Evolutionary conservation across 2,329 filamentous ascomycete species (phyloP).

Genomic region (Aotearoamyces nothofagi): DNA sequence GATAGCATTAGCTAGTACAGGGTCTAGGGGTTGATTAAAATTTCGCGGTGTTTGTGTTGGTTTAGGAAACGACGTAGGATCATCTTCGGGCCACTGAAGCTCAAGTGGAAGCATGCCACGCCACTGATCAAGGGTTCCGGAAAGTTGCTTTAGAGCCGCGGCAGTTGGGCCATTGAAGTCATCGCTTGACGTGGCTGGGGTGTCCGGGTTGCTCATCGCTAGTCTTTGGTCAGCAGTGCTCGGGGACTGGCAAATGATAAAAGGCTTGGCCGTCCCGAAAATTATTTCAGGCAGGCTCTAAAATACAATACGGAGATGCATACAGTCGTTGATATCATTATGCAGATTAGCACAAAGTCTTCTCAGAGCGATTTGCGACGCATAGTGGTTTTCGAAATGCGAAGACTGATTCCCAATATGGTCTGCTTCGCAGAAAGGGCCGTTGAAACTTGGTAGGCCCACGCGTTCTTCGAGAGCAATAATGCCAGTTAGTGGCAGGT

Average conservation of each 20-base stretch:
- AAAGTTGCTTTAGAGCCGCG: constrained; percentile 32
- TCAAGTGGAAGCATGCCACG: constrained; percentile 35
- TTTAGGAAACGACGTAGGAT: constrained; percentile 26
- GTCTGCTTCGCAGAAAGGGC: constrained; percentile 30
- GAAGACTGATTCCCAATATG: constrained; percentile 31
- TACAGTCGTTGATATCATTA: constrained; percentile 33
- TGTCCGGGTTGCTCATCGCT: constrained; percentile 3
- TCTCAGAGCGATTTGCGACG: constrained; percentile 41
- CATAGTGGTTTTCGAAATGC: constrained; percentile 41
- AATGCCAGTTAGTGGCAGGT: constrained; percentile 38
- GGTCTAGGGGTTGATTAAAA: constrained; percentile 12
- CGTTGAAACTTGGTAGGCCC: constrained; percentile 36
- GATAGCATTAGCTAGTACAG: constrained; percentile 3
- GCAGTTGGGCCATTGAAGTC: constrained; percentile 13
- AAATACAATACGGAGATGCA: too few species aligned
- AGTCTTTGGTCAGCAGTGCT: too few species aligned
- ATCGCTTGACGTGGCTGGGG: constrained; percentile 4
- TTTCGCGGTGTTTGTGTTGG: constrained; percentile 15
- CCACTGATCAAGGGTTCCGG: constrained; percentile 40
- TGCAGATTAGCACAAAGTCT: constrained; percentile 37
- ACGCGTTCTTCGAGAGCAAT: constrained; percentile 35
- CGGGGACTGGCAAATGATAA: too few species aligned
- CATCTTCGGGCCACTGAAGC: constrained; percentile 41
- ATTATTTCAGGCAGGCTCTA: too few species aligned
- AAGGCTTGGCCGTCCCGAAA: too few species aligned